These are phyloP conservation scores for Neospermospora avenae DNA, from an alignment of 2,329 filamentous ascomycete genomes.

Conservation along the genomic window DNA sequence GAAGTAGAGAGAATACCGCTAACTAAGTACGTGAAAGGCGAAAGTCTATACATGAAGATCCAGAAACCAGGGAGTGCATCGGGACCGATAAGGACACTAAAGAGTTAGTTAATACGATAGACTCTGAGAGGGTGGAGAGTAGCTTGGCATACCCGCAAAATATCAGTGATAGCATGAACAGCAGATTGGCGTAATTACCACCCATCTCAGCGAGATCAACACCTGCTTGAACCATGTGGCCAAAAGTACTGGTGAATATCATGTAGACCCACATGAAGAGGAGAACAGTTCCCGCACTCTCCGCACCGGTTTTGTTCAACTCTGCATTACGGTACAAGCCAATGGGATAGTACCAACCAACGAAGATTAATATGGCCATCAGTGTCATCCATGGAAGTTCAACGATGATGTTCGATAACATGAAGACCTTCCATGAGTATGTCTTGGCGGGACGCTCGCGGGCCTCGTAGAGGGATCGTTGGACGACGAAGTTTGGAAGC, in stretches of 20 bases:
- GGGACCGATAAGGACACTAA: constrained; percentile 63
- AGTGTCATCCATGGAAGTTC: constrained; percentile 79
- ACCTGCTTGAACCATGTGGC: constrained; percentile 73
- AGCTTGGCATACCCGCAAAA: constrained; percentile 57
- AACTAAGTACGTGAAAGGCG: constrained; percentile 79
- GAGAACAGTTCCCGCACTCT: constrained; percentile 77
- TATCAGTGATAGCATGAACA: constrained; percentile 69
- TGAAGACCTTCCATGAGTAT: constrained; percentile 66
- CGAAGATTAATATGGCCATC: constrained; percentile 72
- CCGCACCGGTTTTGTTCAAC: constrained; percentile 54
- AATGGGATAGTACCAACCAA: constrained; percentile 83
- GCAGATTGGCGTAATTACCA: constrained; percentile 70
- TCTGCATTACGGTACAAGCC: constrained; percentile 70
- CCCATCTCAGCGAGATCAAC: constrained; percentile 74
- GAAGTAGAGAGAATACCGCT: constrained; percentile 67
- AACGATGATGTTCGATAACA: constrained; percentile 71
- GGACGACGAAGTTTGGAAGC: constrained; percentile 63
- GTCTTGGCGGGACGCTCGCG: constrained; percentile 79
- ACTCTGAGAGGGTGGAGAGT: background rate
- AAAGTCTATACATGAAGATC: constrained; percentile 80
- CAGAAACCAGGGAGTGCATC: constrained; percentile 67
- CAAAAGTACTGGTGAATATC: constrained; percentile 80
- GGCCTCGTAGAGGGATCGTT: constrained; percentile 55
- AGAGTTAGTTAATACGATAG: too few species aligned
- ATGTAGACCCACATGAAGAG: constrained; percentile 72